A percentile compares a stretch with the other conserved stretches of the same genome.
Evolutionary conservation across 805 yeast genomes (phyloP).

Genomic region (Diddensiella santjacobensis): DNA sequence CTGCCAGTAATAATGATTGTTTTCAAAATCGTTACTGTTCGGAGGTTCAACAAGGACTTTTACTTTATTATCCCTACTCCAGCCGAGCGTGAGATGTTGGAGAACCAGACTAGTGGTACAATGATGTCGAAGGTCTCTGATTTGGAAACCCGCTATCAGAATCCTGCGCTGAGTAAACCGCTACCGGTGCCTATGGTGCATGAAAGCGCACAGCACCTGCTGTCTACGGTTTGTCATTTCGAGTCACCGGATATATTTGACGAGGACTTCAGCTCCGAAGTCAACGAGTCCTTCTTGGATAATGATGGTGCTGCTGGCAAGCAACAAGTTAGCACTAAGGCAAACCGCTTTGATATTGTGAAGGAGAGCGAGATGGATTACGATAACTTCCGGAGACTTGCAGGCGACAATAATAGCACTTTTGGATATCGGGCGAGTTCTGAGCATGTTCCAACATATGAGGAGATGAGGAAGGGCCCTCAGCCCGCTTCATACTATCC

Average conservation of each 20-base stretch:
- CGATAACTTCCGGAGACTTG: background rate
- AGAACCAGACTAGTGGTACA: conserved; percentile 5
- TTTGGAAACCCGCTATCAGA: conserved; percentile 21
- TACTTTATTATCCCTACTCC: conserved; percentile 21
- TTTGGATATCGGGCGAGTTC: background rate
- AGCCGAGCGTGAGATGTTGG: conserved; percentile 18
- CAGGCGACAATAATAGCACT: background rate
- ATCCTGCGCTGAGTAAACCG: conserved; percentile 21
- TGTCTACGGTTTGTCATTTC: conserved; percentile 16
- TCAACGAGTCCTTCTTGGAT: background rate
- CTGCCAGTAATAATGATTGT: conserved; percentile 27
- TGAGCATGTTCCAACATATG: background rate
- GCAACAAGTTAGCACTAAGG: background rate
- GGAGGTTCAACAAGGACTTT: conserved; percentile 14
- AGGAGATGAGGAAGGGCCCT: background rate
- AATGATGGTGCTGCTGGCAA: background rate
- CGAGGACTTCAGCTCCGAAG: background rate
- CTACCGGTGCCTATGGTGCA: conserved; percentile 26
- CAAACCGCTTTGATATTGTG: conserved; percentile 1
- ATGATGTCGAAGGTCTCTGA: conserved; percentile 4
- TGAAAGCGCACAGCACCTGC: conserved; percentile 17
- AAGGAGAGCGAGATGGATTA: conserved; percentile 5
- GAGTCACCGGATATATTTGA: background rate
- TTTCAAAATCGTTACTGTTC: conserved; percentile 27
- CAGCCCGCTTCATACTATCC: background rate